Conservation (phyloP, 352 stramenopile genomes). For the Globisporangium ultimum region DNA sequence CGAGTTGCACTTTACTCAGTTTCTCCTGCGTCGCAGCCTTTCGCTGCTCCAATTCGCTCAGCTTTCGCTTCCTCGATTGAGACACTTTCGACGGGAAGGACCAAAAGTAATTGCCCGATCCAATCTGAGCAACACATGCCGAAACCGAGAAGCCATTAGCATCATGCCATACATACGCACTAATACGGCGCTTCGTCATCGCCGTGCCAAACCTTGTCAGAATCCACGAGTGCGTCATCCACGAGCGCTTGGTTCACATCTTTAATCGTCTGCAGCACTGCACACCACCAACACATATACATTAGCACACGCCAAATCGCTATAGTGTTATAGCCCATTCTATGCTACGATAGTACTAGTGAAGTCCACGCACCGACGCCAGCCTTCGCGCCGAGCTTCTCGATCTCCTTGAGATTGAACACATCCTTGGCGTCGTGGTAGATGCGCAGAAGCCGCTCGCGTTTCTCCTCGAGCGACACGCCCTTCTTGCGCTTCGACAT, state of each 20-base stretch:
- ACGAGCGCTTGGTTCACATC: constrained; percentile 87
- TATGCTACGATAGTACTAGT: too few relatives aligned
- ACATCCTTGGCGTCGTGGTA: constrained; percentile 86
- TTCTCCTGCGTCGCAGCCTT: constrained; percentile 33
- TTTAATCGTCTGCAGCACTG: constrained; percentile 87
- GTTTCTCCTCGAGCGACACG: constrained; percentile 85
- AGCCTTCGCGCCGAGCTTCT: constrained; percentile 83
- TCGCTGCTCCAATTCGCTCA: constrained; percentile 60
- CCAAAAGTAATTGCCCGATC: constrained; percentile 88
- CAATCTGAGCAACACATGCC: constrained; percentile 35
- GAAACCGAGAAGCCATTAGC: too few relatives aligned
- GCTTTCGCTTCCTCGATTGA: constrained; percentile 75
- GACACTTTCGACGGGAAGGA: constrained; percentile 83
- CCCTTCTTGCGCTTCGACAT: constrained; percentile 79
- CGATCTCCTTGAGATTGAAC: constrained; percentile 85
- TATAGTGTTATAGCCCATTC: neutral
- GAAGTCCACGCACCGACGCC: constrained; percentile 58
- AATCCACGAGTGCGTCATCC: constrained; percentile 79
- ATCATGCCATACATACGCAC: neutral
- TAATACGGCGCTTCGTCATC: neutral
- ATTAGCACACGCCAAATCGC: neutral
- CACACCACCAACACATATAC: constrained; percentile 1
- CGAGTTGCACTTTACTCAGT: constrained; percentile 43
- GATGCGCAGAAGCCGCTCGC: constrained; percentile 77
- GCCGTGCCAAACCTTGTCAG: constrained; percentile 50